Evolutionary conservation across 257 asterid genomes (phyloP), one percentile per base, ranked within the genome.

Genomic region (Fraxinus cuspidata): DNA sequence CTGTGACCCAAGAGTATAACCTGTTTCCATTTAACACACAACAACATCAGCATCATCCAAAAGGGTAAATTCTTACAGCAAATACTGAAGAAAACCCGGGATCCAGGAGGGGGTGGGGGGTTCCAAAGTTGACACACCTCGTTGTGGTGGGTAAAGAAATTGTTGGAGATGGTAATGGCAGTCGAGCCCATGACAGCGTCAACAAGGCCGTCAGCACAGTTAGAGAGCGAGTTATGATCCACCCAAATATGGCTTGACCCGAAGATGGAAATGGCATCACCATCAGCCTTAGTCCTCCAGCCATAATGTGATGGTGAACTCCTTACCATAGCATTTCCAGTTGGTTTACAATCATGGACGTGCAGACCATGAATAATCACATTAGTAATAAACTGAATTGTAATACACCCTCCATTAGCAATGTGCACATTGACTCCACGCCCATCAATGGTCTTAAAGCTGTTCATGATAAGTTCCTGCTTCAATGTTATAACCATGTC

Each of bases 141-240:
- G 74, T 94, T 94, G 77, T 94, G 98, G 84, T 94, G 98, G 49
- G 97, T 89, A 81, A 94, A 89, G 78, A 79, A 88, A 42, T 94
- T 94, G 90, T 90, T 94, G 19, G 98, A 94, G 77, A 94, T 89
- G 83, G 98, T 94, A 75, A 94, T 83, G 2, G 98, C 95, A 1
- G 97, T 94, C 51, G 98, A 94, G 4, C 98, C 98, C 94, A 92
- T 89, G 34, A 94, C 92, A 70, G 98, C 98, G 53, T 94, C 98
- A 32, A 94, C 96, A 37, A 94, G 98, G 58, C 98, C 98, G 49
- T 94, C 98, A 0, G 98, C 97, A 23, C 97, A 94, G 77, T 94
- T 90, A 9, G 96, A 90, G 71, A 94, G 94, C 4, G 98, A 90
- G 80, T 94, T 94, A 49, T 94, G 98, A 53, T 94, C 98, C 11